These are phyloP conservation scores for Alternaria brassicicola DNA, from an alignment of 2,329 filamentous ascomycete species.

Conservation along the genomic window DNA sequence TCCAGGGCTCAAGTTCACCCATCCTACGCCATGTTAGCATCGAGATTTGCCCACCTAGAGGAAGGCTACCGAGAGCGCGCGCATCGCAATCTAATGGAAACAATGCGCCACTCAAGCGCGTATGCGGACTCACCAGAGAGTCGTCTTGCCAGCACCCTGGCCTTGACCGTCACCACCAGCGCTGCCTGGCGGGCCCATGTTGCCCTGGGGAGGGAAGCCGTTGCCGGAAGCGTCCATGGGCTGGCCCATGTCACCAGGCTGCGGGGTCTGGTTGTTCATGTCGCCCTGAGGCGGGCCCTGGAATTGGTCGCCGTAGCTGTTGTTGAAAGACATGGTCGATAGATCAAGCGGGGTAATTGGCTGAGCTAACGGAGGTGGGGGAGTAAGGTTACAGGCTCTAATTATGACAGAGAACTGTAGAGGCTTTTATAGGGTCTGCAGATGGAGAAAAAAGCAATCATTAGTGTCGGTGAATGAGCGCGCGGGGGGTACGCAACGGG, in stretches of 20 bases:
- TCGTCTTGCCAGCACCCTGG: constrained; percentile 57
- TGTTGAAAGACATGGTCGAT: constrained; percentile 68
- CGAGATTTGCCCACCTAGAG: neutral
- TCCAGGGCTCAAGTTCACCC: constrained; percentile 98
- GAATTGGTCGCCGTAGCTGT: constrained; percentile 65
- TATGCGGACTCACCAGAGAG: constrained; percentile 54
- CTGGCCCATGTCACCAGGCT: constrained; percentile 61
- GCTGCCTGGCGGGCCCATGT: constrained; percentile 52
- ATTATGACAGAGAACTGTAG: constrained; percentile 38
- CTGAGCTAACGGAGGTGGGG: constrained; percentile 13
- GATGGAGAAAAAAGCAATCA: constrained; percentile 16
- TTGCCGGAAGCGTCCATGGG: constrained; percentile 60
- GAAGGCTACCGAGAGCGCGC: neutral
- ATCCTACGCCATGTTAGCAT: constrained; percentile 68
- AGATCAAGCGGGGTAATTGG: constrained; percentile 29
- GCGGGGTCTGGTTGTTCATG: constrained; percentile 56
- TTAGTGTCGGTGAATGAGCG: constrained; percentile 38
- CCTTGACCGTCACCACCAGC: constrained; percentile 44
- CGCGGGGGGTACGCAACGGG: constrained; percentile 14
- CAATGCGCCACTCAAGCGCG: neutral
- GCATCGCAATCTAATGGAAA: neutral
- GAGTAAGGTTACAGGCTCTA: constrained; percentile 37
- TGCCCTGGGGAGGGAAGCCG: constrained; percentile 57
- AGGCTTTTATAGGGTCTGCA: constrained; percentile 31
- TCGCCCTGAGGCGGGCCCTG: constrained; percentile 63